Evolutionary conservation across 2,329 filamentous ascomycete species (phyloP).

Genomic region (Xylariaceae sp.): DNA sequence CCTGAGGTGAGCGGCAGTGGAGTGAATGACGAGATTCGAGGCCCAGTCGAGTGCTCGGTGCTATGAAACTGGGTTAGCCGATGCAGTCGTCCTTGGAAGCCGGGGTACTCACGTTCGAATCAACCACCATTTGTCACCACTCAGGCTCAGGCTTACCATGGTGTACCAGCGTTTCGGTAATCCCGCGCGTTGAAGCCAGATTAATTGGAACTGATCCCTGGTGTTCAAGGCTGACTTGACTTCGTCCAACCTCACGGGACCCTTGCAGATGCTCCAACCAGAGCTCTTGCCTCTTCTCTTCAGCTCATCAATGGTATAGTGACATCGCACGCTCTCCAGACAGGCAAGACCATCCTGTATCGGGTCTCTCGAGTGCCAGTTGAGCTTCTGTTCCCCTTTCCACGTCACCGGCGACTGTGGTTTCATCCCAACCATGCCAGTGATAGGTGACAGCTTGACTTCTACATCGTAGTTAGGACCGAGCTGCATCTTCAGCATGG

Average conservation of each 20-base stretch:
- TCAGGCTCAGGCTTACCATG: constrained; percentile 60
- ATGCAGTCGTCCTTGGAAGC: neutral
- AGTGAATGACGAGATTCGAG: constrained; percentile 25
- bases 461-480: constrained; percentile 53
- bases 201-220: constrained; percentile 53
- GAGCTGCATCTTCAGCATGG: constrained; percentile 61
- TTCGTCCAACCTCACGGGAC: constrained; percentile 44
- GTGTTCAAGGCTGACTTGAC: constrained; percentile 55
- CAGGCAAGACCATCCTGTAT: constrained; percentile 48
- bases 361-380: constrained; percentile 45
- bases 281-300: constrained; percentile 50
- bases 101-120: constrained; percentile 48
- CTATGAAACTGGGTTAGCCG: constrained; percentile 3
- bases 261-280: constrained; percentile 53
- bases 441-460: constrained; percentile 67
- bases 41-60: constrained; percentile 10
- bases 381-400: constrained; percentile 58
- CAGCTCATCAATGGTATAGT: constrained; percentile 54
- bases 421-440: constrained; percentile 65
- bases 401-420: constrained; percentile 52
- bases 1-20: constrained; percentile 36
- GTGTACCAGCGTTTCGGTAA: constrained; percentile 70
- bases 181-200: constrained; percentile 63
- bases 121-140: constrained; percentile 74
- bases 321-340: constrained; percentile 55